Conservation (phyloP, 805 yeast genomes). For the Torulaspora gathmanii region DNA sequence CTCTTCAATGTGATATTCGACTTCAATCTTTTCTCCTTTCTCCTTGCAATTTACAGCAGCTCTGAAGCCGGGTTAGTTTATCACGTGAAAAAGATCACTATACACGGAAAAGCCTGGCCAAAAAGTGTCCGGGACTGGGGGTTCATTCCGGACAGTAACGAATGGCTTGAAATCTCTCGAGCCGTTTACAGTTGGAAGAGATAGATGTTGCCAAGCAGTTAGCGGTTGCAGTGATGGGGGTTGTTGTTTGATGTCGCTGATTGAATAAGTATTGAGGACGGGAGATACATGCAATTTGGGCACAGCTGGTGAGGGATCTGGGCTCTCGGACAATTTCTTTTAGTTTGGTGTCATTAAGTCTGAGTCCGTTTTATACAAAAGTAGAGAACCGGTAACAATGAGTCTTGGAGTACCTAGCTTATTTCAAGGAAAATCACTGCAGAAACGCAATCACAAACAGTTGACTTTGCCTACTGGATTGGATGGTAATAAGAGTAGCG, state of each 20-base stretch:
- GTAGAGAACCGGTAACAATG: slow-evolving; percentile 1
- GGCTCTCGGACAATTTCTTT: not conserved
- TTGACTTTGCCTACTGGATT: slow-evolving; percentile 39
- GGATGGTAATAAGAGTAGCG: not conserved
- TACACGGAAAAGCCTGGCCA: not conserved
- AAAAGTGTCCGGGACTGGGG: not conserved
- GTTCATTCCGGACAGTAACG: not conserved
- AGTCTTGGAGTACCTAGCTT: slow-evolving; percentile 13
- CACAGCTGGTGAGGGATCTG: not conserved
- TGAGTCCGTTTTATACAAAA: not conserved
- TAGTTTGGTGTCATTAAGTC: not conserved
- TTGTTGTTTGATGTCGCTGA: not conserved
- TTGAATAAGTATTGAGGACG: not conserved
- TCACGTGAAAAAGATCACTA: not conserved
- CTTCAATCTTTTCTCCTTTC: not conserved
- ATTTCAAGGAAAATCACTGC: slow-evolving; percentile 45
- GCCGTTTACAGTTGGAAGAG: not conserved
- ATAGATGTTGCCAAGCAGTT: not conserved
- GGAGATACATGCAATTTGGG: not conserved
- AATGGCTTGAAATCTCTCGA: too few species aligned
- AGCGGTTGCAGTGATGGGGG: not conserved
- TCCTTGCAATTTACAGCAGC: not conserved
- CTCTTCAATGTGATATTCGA: not conserved
- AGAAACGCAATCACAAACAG: slow-evolving; percentile 56
- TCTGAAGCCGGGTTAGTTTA: not conserved